These are phyloP conservation scores for Ceratocystis lukuohia DNA, from an alignment of 2,329 filamentous ascomycete species.

Conservation along the genomic window DNA sequence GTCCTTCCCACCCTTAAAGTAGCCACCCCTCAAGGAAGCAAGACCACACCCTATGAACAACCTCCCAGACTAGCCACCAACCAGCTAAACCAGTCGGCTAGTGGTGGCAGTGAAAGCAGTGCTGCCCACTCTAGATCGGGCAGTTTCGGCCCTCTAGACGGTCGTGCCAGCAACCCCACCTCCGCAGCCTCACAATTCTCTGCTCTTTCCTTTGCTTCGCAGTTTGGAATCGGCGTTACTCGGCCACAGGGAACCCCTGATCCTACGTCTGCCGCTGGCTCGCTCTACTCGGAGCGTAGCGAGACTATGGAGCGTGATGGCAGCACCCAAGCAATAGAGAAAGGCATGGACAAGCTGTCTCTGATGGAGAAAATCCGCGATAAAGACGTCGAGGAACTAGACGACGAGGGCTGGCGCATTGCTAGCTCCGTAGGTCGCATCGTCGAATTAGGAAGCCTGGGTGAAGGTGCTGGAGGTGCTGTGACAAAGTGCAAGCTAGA, in stretches of 20 bases:
- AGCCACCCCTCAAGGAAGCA: constrained; percentile 77
- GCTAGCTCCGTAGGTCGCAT: constrained; percentile 83
- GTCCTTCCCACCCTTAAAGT: constrained; percentile 68
- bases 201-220: constrained; percentile 63
- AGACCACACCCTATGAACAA: constrained; percentile 57
- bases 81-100: constrained; percentile 52
- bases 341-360: constrained; percentile 62
- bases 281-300: constrained; percentile 67
- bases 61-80: constrained; percentile 25
- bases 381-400: constrained; percentile 83
- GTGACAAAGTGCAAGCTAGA: constrained; percentile 84
- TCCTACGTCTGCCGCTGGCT: constrained; percentile 72
- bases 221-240: constrained; percentile 53
- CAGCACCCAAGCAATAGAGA: constrained; percentile 60
- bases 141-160: constrained; percentile 67
- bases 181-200: constrained; percentile 83
- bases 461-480: constrained; percentile 89
- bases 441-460: constrained; percentile 73
- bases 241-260: constrained; percentile 60
- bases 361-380: constrained; percentile 39
- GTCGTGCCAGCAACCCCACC: constrained; percentile 64
- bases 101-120: constrained; percentile 67
- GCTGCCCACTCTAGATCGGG: constrained; percentile 67
- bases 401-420: constrained; percentile 89
- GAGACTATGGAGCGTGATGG: constrained; percentile 53